Percentiles rank a stretch among this genome's conserved stretches.
phyloP scores from a whole-genome alignment of 2,329 filamentous ascomycete genomes.

The Aquanectria penicillioides region DNA sequence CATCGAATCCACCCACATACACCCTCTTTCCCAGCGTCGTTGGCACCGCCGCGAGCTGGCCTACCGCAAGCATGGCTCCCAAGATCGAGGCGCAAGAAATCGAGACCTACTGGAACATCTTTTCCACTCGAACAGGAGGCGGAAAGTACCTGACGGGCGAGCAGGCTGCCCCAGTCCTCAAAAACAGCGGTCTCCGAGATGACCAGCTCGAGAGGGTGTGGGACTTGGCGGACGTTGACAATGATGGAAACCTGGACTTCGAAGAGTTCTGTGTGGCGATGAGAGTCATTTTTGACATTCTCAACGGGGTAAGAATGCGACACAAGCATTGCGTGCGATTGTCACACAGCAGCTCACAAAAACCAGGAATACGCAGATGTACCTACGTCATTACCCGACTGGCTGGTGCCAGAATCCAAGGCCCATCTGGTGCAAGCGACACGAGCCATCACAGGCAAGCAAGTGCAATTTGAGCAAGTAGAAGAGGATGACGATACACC shows the following conservation, averaged over 20 bases:
- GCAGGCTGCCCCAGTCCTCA: constrained; percentile 69
- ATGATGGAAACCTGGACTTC: constrained; percentile 97
- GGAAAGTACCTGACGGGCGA: constrained; percentile 69
- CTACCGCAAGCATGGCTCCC: constrained; percentile 60
- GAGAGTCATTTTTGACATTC: constrained; percentile 95
- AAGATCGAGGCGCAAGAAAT: constrained; percentile 71
- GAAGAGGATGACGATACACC: constrained; percentile 84
- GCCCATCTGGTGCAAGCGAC: constrained; percentile 87
- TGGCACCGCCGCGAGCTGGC: constrained; percentile 14
- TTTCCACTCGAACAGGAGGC: constrained; percentile 67
- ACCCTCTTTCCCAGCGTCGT: constrained; percentile 3
- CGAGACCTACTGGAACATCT: constrained; percentile 75
- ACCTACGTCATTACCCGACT: constrained; percentile 87
- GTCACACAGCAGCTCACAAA: constrained; percentile 24
- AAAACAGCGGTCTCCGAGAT: constrained; percentile 71
- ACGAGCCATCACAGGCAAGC: constrained; percentile 80
- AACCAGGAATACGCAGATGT: constrained; percentile 87
- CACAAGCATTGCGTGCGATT: background rate
- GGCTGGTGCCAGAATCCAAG: constrained; percentile 96
- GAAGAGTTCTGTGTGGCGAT: constrained; percentile 99
- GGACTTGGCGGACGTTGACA: constrained; percentile 97
- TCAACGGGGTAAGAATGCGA: constrained; percentile 79
- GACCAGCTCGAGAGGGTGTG: constrained; percentile 95
- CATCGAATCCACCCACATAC: constrained; percentile 5
- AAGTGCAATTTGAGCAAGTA: constrained; percentile 85